Base-by-base conservation (phyloP, 2,329 filamentous ascomycete genomes). In the Calonectria pteridis region DNA sequence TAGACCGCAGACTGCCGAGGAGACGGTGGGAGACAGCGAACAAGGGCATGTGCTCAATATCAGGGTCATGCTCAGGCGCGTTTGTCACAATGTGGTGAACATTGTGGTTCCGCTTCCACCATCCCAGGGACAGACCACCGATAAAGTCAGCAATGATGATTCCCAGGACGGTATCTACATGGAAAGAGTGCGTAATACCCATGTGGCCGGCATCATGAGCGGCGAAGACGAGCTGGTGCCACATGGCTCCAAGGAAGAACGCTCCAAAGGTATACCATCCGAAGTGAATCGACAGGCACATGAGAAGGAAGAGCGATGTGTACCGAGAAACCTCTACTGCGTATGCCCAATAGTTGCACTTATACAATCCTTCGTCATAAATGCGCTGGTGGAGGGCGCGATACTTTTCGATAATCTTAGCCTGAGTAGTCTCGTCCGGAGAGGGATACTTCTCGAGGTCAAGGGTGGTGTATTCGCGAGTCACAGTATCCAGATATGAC, bases 31-130 rank as follows among this genome's bases (percentile, higher is more conserved):
- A 95, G 35, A 97, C 91, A 73, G 95, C 95, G 83, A 98, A 95
- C 83, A 98, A 93, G 4, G 96, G 96, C 84, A 98, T 91, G 83
- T 98, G 94, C 83, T 96, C 92, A 79, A 98, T 98, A 83, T 98
- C 96, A 0, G 97, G 96, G 82, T 98, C 96, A 82, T 98, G 96
- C 84, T 98, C 97, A 18, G 96, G 94, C 53, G 94, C 94, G 84
- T 98, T 98, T 23, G 97, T 98, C 67, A 98, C 94, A 78, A 98
- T 95, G 82, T 98, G 96, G 83, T 98, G 96, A 11, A 98, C 95
- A 81, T 98, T 98, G 85, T 98, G 96, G 83, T 93, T 98, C 75
- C 92, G 90, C 85, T 98, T 98, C 96, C 97, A 99, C 97, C 97
- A 99, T 55, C 96, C 95, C 68, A 98, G 86, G 31, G 95, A 98